Base-by-base conservation (phyloP, 164 flowering plant genomes). In the Aristolochia californica region DNA sequence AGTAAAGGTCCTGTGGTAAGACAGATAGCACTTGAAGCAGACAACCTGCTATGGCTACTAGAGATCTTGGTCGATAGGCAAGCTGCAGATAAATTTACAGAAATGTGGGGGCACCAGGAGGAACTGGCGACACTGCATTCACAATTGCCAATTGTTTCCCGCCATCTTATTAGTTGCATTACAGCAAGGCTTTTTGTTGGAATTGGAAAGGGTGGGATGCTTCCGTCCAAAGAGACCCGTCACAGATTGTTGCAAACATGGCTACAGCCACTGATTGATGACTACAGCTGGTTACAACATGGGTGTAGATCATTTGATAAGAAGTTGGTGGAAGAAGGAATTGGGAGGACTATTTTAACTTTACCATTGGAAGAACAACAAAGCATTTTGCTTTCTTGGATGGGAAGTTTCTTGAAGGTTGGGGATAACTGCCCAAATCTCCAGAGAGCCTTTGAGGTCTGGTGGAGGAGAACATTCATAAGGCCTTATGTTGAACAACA, bases 361-460 rank as follows among this genome's bases (percentile, higher is more conserved):
- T 69, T 94, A 45, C 99, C 99, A 5, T 66, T 94, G 48, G 95
- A 90, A 68, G 96, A 94, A 13, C 97, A 94, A 77, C 95, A 82
- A 71, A 77, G 78, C 51, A 83, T 90, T 55, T 55, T 94, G 76
- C 88, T 94, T 2, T 34, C 79, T 43, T 94, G 99, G 99, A 63
- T 90, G 68, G 85, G 89, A 8, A 77, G 77, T 58, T 94, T 94
- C 57, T 63, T 94, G 55, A 85, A 82, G 68, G 75, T 74, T 0
- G 99, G 99, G 13, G 95, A 94, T 61, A 82, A 70, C 55, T 94
- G 97, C 73, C 99, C 99, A 1, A 94, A 94, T 80, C 91, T 94
- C 65, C 91, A 84, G 63, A 76, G 78, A 57, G 99, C 99, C 16
- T 93, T 93, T 64, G 96, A 89, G 78, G 97, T 93, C n/a, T 93